These are phyloP conservation scores for Dictyostelium firmibasis DNA, from an alignment of 78 protist species.

Conservation along the genomic window DNA sequence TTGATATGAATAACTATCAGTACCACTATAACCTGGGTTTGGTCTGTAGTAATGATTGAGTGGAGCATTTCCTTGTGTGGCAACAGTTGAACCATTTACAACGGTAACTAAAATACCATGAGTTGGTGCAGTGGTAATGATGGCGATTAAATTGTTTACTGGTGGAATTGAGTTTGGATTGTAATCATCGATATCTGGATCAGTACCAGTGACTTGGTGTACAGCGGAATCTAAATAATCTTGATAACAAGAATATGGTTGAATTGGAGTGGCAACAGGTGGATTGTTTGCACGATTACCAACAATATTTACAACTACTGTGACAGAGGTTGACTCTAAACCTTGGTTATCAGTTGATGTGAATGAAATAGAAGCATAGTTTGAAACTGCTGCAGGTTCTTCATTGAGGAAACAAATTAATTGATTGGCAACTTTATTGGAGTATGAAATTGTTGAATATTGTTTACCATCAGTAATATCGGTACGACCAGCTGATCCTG, in stretches of 20 bases:
- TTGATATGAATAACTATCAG: background rate
- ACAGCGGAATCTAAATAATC: background rate
- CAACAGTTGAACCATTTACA: background rate
- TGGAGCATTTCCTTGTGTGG: background rate
- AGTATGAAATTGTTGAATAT: background rate
- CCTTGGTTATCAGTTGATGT: background rate
- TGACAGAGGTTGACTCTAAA: background rate
- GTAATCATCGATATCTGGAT: background rate
- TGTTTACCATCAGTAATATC: background rate
- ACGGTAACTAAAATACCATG: background rate
- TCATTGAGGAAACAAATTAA: background rate
- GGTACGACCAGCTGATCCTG: background rate
- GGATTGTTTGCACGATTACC: constrained; percentile 15
- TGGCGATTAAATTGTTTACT: background rate
- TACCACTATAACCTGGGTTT: constrained; percentile 23
- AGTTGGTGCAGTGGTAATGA: background rate
- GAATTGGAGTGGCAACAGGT: background rate
- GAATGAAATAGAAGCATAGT: background rate
- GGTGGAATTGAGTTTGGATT: background rate
- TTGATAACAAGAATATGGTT: background rate
- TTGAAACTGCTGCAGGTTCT: background rate
- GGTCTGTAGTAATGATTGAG: background rate
- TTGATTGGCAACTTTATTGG: background rate
- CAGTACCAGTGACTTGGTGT: background rate
- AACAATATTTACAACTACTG: background rate